phyloP scores from a whole-genome alignment of 108 stramenopile genomes.

The Skeletonema potamos region DNA sequence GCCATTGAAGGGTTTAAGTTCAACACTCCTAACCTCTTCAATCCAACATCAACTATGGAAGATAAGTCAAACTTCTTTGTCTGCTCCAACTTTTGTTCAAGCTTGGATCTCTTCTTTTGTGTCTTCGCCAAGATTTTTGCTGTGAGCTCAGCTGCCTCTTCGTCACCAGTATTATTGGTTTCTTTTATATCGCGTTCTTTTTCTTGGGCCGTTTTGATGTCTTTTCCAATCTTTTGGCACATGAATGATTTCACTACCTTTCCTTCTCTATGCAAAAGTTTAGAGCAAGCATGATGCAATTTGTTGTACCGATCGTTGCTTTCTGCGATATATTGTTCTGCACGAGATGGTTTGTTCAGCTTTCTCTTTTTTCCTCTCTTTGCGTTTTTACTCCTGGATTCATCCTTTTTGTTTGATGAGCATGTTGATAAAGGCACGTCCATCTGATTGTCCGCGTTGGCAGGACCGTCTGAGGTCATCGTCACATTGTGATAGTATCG shows the following conservation, averaged over 20 bases:
- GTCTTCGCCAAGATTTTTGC: constrained; percentile 3
- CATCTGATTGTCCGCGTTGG: background rate
- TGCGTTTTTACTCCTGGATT: background rate
- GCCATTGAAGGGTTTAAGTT: constrained; percentile 41
- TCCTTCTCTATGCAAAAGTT: constrained; percentile 58
- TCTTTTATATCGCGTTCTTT: background rate
- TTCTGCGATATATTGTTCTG: constrained; percentile 35
- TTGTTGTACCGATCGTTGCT: constrained; percentile 55
- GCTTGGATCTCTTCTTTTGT: constrained; percentile 9
- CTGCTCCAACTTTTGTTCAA: constrained; percentile 30
- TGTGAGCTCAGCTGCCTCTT: constrained; percentile 17
- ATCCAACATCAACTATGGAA: constrained; percentile 42
- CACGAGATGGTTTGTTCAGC: constrained; percentile 9
- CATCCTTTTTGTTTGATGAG: background rate
- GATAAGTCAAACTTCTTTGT: constrained; percentile 55
- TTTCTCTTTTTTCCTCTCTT: background rate
- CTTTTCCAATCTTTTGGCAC: constrained; percentile 62
- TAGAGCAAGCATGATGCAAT: constrained; percentile 47
- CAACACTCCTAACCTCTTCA: constrained; percentile 58
- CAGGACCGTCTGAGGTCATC: background rate
- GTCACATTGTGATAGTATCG: no score
- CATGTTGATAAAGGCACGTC: background rate
- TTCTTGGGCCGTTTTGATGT: constrained; percentile 41
- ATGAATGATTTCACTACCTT: constrained; percentile 67
- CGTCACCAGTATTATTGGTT: background rate